Conservation (phyloP, 768 basidiomycete species). For the Mycena crocata region DNA sequence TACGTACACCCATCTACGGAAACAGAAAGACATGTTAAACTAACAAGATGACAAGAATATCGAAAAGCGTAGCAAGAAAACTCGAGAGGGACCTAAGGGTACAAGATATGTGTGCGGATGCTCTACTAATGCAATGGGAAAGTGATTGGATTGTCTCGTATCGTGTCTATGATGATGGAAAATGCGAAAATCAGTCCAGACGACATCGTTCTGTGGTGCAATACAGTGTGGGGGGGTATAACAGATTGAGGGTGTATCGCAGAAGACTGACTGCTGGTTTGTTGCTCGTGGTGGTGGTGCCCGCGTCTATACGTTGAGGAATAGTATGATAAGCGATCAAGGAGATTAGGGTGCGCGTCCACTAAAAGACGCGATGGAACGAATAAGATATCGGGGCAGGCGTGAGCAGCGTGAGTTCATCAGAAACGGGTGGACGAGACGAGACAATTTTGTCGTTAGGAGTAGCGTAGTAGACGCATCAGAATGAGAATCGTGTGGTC, state of each 20-base stretch:
- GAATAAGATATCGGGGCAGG: constrained; percentile 48
- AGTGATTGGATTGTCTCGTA: constrained; percentile 49
- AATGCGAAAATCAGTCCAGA: constrained; percentile 42
- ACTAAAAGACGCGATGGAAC: constrained; percentile 36
- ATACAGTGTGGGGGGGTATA: constrained; percentile 40
- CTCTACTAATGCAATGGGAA: constrained; percentile 53
- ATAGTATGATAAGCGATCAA: constrained; percentile 32
- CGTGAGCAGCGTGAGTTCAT: constrained; percentile 55
- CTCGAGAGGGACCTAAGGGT: constrained; percentile 45
- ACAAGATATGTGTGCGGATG: constrained; percentile 67
- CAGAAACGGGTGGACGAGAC: constrained; percentile 58
- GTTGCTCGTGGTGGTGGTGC: constrained; percentile 27
- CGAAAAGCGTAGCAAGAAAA: constrained; percentile 22
- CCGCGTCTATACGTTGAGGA: constrained; percentile 30
- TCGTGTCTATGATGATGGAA: constrained; percentile 39
- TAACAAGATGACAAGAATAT: constrained; percentile 21
- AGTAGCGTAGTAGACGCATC: constrained; percentile 63
- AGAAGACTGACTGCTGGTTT: constrained; percentile 38
- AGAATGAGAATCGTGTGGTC: constrained; percentile 36
- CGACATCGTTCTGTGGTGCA: constrained; percentile 45
- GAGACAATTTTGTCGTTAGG: constrained; percentile 62
- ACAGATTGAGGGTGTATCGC: constrained; percentile 47
- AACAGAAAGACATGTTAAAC: constrained; percentile 14
- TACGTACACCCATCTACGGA: constrained; percentile 28
- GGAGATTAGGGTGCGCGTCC: constrained; percentile 31